Percentiles rank a stretch among this genome's conserved stretches.
These are phyloP conservation scores for Dendrobium chrysotoxum DNA, from an alignment of 106 monocot genomes.

Conservation along the genomic window DNA sequence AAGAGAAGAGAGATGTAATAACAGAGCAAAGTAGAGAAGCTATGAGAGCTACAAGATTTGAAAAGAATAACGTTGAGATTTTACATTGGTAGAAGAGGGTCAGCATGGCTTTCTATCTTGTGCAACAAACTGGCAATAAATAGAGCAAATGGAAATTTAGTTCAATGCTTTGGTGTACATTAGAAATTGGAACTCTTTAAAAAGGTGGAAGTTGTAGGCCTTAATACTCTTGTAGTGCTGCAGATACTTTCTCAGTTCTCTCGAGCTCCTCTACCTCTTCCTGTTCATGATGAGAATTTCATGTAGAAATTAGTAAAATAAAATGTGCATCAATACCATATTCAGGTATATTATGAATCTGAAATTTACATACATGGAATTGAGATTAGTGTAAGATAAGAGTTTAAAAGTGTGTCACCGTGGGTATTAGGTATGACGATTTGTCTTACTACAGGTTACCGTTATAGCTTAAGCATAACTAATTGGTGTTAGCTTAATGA, in stretches of 20 bases:
- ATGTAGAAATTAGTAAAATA: background rate
- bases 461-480: too few relatives aligned
- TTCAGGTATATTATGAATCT: too few relatives aligned
- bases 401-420: too few relatives aligned
- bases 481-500: too few relatives aligned
- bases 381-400: too few relatives aligned
- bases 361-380: too few relatives aligned
- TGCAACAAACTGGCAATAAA: constrained; percentile 44
- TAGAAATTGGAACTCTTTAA: background rate
- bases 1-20: background rate
- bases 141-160: constrained; percentile 3
- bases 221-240: constrained; percentile 46
- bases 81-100: constrained; percentile 76
- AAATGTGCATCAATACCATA: background rate
- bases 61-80: background rate
- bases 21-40: too few relatives aligned
- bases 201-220: background rate
- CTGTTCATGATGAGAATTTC: constrained; percentile 21
- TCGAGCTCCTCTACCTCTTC: constrained; percentile 58
- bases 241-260: constrained; percentile 54
- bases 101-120: constrained; percentile 45
- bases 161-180: background rate
- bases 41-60: too few relatives aligned
- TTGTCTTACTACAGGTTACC: too few relatives aligned
- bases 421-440: too few relatives aligned